phyloP scores from a whole-genome alignment of 1,139 yeast species.

The Suhomyces maxii region DNA sequence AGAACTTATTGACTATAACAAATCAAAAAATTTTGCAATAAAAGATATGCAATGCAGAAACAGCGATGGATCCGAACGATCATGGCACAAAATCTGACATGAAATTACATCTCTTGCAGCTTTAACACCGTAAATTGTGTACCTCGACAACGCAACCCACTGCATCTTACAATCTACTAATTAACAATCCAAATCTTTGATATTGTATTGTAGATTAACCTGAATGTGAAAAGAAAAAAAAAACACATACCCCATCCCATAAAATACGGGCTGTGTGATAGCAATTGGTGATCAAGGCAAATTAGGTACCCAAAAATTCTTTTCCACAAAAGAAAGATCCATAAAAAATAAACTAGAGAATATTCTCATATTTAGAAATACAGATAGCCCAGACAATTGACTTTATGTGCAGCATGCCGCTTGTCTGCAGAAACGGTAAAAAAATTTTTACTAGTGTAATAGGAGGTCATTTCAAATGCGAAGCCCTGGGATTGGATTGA shows the following conservation, averaged over 20 bases:
- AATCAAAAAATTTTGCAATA: no score
- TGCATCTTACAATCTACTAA: neutral
- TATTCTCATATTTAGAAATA: neutral
- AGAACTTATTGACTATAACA: no score
- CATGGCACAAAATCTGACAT: neutral
- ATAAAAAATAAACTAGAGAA: no score
- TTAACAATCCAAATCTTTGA: neutral
- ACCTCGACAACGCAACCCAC: neutral
- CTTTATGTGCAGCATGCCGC: neutral
- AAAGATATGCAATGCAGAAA: neutral
- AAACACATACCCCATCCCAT: neutral
- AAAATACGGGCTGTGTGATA: neutral
- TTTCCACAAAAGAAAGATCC: neutral
- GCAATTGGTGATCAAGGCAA: neutral
- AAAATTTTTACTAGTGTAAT: neutral
- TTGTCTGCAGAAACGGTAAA: neutral
- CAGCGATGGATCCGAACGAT: neutral
- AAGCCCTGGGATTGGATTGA: neutral
- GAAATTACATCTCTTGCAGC: conserved; percentile 1
- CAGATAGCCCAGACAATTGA: neutral
- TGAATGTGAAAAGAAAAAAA: neutral
- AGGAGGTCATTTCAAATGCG: neutral
- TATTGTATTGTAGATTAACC: neutral
- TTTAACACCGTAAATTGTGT: neutral
- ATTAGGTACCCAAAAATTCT: neutral